These are phyloP conservation scores for Kodamaea laetipori DNA, from an alignment of 805 yeast species.

Conservation along the genomic window DNA sequence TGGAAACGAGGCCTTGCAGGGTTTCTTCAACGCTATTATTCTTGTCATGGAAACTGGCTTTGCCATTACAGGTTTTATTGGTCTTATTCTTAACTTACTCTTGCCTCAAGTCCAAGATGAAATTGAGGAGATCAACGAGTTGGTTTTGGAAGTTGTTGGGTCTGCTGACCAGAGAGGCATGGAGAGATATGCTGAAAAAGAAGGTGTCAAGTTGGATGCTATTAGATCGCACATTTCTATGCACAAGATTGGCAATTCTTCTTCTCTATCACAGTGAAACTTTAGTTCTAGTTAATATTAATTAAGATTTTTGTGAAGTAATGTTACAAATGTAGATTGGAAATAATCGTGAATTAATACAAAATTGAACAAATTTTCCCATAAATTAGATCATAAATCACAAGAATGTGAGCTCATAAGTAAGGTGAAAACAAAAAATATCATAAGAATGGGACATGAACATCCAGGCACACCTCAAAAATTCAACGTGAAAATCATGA, in stretches of 20 bases:
- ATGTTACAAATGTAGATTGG: no score
- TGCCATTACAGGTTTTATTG: constrained; percentile 68
- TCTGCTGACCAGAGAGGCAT: constrained; percentile 41
- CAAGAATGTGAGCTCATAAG: no score
- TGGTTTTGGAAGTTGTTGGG: constrained; percentile 44
- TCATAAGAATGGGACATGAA: no score
- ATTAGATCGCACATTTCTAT: constrained; percentile 13
- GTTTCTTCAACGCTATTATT: constrained; percentile 67
- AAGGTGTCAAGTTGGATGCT: constrained; percentile 31
- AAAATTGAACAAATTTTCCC: no score
- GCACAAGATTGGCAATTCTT: constrained; percentile 6
- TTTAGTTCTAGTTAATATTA: constrained; percentile 5
- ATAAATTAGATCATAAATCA: no score
- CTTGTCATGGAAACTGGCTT: constrained; percentile 74
- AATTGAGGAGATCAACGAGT: constrained; percentile 48
- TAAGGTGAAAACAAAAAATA: no score
- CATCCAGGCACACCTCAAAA: no score
- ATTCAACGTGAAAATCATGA: no score
- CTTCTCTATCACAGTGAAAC: constrained; percentile 6
- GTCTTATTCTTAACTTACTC: constrained; percentile 59
- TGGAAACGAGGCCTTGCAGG: constrained; percentile 53
- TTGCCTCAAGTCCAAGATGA: constrained; percentile 61
- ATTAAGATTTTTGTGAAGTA: not conserved
- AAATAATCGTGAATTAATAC: no score
- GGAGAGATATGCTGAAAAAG: constrained; percentile 35